Base-by-base conservation (phyloP, 495 filamentous ascomycete genomes). In the Talaromyces stipitatus region DNA sequence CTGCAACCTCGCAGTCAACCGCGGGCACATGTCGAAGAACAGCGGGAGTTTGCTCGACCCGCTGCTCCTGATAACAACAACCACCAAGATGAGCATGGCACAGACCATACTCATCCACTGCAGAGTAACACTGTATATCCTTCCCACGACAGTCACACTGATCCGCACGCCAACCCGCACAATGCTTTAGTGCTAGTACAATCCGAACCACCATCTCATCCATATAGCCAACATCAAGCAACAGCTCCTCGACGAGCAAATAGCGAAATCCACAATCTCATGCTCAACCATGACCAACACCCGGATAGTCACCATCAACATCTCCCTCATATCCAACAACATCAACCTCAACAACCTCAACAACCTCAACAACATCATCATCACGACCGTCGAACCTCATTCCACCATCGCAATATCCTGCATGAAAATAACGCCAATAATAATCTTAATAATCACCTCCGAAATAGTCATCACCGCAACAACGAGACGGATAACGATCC, bases 231-330 rank as follows among this genome's bases (percentile, higher is more conserved):
- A n/a, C 50, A 29, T 30, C 56, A 20, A 52, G 46, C 48, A 6
- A 30, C 66, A 2, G 71, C 75, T 2, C 73, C 72, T 2, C 71
- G 75, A 24, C 71, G 75, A 29, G 71, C 75, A 10, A 62, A 69
- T 50, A 78, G 75, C 46, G 75, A 78, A 50, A 70, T 70, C 2
- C 73, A 76, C 8, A 61, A 23, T 9, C 16, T 54, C 22, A 55
- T 55, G 38, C 36, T 55, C 59, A 10, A 59, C 61, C 41, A 62
- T 61, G 11, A 58, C 55, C 12, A 45, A 58, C 0, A 58, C 57
- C 7, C 62, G 67, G 38, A 64, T n/a, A 48, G 11, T 48, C 45
- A 48, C 14, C 45, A 48, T n/a, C 45, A 48, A 26, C 45, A 24
- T 48, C 52, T 41, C 14, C 29, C 12, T 6, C 52, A 54, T n/a